phyloP scores from a whole-genome alignment of 2,329 filamentous ascomycete species.

The Penicillium vulpinum region DNA sequence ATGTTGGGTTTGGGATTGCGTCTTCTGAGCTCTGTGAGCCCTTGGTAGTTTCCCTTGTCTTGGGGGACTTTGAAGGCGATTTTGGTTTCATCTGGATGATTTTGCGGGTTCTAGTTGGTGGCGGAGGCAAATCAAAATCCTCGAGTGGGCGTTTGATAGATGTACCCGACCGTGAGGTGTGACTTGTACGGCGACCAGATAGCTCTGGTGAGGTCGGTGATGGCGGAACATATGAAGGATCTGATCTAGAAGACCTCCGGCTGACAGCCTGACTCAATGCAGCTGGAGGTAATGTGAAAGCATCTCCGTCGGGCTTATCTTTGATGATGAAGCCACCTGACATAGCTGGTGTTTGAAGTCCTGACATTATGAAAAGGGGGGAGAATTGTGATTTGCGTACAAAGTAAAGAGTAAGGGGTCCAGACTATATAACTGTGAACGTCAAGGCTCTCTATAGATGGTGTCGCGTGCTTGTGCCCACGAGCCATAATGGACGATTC shows the following conservation, averaged over 20 bases:
- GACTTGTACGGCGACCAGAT: conserved; percentile 19
- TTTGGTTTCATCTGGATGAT: conserved; percentile 97
- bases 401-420: conserved; percentile 3
- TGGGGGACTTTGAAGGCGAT: conserved; percentile 37
- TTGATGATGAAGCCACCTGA: conserved; percentile 42
- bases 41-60: conserved; percentile 30
- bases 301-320: conserved; percentile 37
- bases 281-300: conserved; percentile 39
- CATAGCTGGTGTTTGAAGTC: conserved; percentile 42
- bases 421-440: conserved; percentile 17
- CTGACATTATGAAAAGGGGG: conserved; percentile 30
- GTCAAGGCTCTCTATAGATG: conserved; percentile 7
- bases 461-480: conserved; percentile 43
- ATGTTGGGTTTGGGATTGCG: conserved; percentile 24
- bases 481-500: conserved; percentile 22
- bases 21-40: conserved; percentile 17
- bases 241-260: conserved; percentile 32
- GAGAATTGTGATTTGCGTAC: neutral
- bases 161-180: conserved; percentile 32
- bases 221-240: conserved; percentile 32
- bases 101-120: conserved; percentile 86
- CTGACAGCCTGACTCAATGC: conserved; percentile 34
- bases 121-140: conserved; percentile 79
- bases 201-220: conserved; percentile 39
- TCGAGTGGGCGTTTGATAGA: conserved; percentile 44